phyloP scores from a whole-genome alignment of 2,329 filamentous ascomycete genomes.

The Mycocentrospora acerina region DNA sequence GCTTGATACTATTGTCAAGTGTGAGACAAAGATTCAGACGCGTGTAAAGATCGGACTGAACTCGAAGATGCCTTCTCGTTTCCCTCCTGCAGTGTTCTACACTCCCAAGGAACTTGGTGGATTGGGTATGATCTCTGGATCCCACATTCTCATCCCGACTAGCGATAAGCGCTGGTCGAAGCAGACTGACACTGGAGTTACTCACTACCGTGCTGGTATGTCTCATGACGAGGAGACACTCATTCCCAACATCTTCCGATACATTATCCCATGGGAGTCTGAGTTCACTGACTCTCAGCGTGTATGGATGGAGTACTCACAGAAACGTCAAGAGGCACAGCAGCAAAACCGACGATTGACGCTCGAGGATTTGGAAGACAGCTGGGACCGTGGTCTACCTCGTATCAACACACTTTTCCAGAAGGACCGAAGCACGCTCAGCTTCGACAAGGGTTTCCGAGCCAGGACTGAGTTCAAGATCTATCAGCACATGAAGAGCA shows the following conservation, averaged over 20 bases:
- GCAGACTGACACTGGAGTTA: slow-evolving; percentile 95
- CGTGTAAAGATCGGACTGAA: slow-evolving; percentile 98
- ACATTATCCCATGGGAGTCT: slow-evolving; percentile 98
- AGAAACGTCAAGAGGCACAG: slow-evolving; percentile 95
- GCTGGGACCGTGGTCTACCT: slow-evolving; percentile 95
- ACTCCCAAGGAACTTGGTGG: slow-evolving; percentile 97
- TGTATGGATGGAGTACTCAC: slow-evolving; percentile 98
- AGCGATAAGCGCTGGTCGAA: slow-evolving; percentile 98
- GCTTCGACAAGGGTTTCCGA: slow-evolving; percentile 98
- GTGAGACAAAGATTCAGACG: slow-evolving; percentile 98
- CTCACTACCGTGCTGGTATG: slow-evolving; percentile 97
- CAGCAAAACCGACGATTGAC: slow-evolving; percentile 95
- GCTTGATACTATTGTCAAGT: slow-evolving; percentile 97
- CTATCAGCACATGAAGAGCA: slow-evolving; percentile 98
- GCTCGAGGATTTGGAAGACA: slow-evolving; percentile 94
- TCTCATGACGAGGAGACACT: slow-evolving; percentile 96
- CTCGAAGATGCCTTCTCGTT: slow-evolving; percentile 98
- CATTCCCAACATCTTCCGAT: slow-evolving; percentile 98
- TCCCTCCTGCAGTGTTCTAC: slow-evolving; percentile 97
- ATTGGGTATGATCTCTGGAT: slow-evolving; percentile 97
- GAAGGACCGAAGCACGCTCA: slow-evolving; percentile 93
- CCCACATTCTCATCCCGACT: slow-evolving; percentile 94
- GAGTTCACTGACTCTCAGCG: slow-evolving; percentile 99
- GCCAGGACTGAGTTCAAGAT: slow-evolving; percentile 95
- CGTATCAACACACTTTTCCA: slow-evolving; percentile 99